Evolutionary conservation across 2,329 filamentous ascomycete species (phyloP), one percentile per base, ranked within the genome.

Genomic region (Microsporum canis): DNA sequence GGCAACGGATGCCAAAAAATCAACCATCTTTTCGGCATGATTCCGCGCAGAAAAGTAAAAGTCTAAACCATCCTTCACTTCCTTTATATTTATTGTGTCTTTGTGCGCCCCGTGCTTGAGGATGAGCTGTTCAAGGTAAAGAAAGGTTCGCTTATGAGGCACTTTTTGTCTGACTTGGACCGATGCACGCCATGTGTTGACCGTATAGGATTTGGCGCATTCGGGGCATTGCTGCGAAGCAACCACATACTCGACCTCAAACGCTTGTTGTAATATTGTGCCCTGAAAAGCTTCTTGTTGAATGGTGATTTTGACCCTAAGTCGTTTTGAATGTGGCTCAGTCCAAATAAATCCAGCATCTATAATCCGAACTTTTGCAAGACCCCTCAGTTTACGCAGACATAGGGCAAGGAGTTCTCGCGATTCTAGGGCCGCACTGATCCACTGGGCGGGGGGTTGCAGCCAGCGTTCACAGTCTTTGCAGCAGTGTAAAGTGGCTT

Each of bases 261-360:
- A 96, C 58, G 85, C 88, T 76, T 99, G 94, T 76, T 99, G 94
- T 68, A 99, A 72, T 63, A 87, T 86, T 7, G 84, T 84, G 41
- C 82, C 84, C 68, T 86, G 78, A 68, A 82, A 83, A 47, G 82
- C 82, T 72, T 86, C 82, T 66, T 84, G 81, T 71, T 97, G 94
- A 56, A 97, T 87, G 0, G 94, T 97, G 74, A 99, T 87, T 79
- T 96, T 96, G 73, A 97, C 86, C 77, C 91, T 95, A 65, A 97
- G 82, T 72, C 94, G 82, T 71, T 90, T 82, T 68, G 91, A 96
- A 77, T 99, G 94, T 8, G 94, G 92, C 75, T 99, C 94, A 0
- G 94, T 99, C 94, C 94, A 99, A 71, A 97, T 88, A 72, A 97
- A 99, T 69, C 85, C 88, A 55, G 94, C 94, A 72, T 99, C 94